A percentile compares a stretch with the other conserved stretches of the same genome.
These are phyloP conservation scores for Aspergillus homomorphus DNA, from an alignment of 495 filamentous ascomycete genomes.

Conservation along the genomic window DNA sequence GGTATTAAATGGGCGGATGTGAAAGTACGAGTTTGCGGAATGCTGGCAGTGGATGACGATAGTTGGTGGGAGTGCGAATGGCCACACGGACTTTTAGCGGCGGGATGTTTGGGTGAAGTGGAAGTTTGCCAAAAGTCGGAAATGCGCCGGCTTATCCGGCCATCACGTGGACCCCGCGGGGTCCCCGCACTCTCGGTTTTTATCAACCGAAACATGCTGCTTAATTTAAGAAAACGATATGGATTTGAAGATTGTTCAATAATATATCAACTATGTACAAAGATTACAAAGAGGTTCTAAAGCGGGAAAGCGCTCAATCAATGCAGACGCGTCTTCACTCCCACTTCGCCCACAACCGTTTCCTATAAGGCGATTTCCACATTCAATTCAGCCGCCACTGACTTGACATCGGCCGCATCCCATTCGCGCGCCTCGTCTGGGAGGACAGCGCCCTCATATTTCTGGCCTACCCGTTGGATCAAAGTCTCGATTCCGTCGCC, in stretches of 20 bases:
- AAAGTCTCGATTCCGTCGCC: slow-evolving; percentile 41
- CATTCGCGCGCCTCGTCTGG: slow-evolving; percentile 26
- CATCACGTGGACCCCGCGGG: not conserved
- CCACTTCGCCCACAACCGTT: not conserved
- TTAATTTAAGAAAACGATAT: not conserved
- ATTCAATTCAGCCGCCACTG: slow-evolving; percentile 20
- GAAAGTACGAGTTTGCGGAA: not conserved
- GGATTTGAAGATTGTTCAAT: no score
- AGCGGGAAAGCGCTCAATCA: not conserved
- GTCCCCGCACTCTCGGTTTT: not conserved
- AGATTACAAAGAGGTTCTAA: no score
- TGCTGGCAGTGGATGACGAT: not conserved
- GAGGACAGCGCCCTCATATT: slow-evolving; percentile 26
- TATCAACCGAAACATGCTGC: not conserved
- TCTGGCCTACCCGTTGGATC: slow-evolving; percentile 29
- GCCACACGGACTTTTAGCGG: not conserved
- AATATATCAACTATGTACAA: no score
- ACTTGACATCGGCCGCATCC: slow-evolving; percentile 19
- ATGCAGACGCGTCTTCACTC: not conserved
- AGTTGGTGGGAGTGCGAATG: not conserved
- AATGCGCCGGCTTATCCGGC: not conserved
- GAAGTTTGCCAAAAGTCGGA: not conserved
- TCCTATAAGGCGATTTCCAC: slow-evolving; percentile 20
- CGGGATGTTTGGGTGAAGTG: not conserved
- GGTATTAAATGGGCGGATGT: not conserved